Evolutionary conservation across 176 grass and related monocot species (phyloP).

Genomic region (Tuctoria greenei): DNA sequence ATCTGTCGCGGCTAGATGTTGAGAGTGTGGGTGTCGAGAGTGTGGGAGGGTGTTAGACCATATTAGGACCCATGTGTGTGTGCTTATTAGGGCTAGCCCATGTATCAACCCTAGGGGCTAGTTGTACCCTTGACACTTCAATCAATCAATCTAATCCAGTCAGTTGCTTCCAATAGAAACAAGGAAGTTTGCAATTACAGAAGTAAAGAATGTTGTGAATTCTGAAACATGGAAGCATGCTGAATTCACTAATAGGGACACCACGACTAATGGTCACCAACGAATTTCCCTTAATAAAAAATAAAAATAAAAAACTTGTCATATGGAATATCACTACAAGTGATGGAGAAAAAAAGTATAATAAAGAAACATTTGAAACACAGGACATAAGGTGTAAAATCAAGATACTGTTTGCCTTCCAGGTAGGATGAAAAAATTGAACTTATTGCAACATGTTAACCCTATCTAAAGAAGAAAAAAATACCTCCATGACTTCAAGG

Average conservation of each 20-base stretch:
- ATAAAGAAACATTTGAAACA: not conserved
- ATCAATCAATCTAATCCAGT: too few relatives aligned
- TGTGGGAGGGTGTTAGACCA: too few relatives aligned
- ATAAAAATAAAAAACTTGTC: not conserved
- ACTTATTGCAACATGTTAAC: conserved; percentile 12
- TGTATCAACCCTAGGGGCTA: too few relatives aligned
- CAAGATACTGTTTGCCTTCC: conserved; percentile 9
- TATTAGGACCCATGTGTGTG: too few relatives aligned
- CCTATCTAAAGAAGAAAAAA: conserved; percentile 11
- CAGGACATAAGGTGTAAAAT: conserved; percentile 18
- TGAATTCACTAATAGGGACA: not conserved
- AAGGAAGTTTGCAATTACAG: conserved; percentile 12
- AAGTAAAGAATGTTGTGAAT: not conserved
- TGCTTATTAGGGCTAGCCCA: too few relatives aligned
- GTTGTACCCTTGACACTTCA: too few relatives aligned
- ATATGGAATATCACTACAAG: conserved; percentile 7
- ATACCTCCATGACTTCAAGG: conserved; percentile 84
- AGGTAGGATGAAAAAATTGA: not conserved
- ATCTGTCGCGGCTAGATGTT: too few relatives aligned
- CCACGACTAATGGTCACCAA: not conserved
- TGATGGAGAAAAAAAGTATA: conserved; percentile 33
- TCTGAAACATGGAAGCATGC: not conserved
- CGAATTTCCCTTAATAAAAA: conserved; percentile 1
- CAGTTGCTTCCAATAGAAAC: too few relatives aligned
- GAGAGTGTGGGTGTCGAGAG: too few relatives aligned